Evolutionary conservation across 2,329 filamentous ascomycete species (phyloP), one percentile per base, ranked within the genome.

Genomic region (Lachnellula arida): DNA sequence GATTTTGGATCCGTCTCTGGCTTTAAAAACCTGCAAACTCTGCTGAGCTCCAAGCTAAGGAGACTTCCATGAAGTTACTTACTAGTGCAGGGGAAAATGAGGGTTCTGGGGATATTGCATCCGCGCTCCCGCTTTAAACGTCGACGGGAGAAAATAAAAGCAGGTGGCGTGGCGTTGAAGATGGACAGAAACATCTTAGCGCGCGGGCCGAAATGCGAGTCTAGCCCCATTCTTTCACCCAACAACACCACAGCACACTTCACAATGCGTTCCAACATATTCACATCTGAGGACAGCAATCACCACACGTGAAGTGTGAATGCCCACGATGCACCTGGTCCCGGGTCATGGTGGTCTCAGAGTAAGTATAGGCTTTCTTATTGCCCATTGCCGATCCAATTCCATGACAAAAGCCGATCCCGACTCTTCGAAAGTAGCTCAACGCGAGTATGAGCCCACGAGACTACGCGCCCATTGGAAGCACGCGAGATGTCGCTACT

Each of bases 361-460:
- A 39, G 53, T 53, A 53, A 43, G 39, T 59, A 56, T 56, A 53
- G 34, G 46, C 47, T 39, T n/a, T 37, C 37, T 19, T 52, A 34
- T 46, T 22, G 23, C 35, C 8, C 28, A 9, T 40, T 11, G 22
- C 7, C 17, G n/a, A 34, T 48, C 7, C 17, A 19, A 34, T 48
- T 40, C 15, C 42, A 44, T 34, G 17, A 6, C 15, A 32, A 12
- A n/a, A 6, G 28, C 28, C 28, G 9, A 32, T 32, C 2, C 28
- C 8, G 11, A 32, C 9, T 32, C 17, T 44, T 15, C 9, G 19
- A 56, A 17, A 9, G 65, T 66, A 62, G 63, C 60, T 51, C 63
- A 65, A 53, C 55, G 32, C 39, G 63, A 66, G 42, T 62, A 59
- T 51, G 9, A 52, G 58, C 9, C 63, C 63, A 23, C 55, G 43